Base-by-base conservation (phyloP, 108 stramenopile genomes). In the Cylindrotheca fusiformis region DNA sequence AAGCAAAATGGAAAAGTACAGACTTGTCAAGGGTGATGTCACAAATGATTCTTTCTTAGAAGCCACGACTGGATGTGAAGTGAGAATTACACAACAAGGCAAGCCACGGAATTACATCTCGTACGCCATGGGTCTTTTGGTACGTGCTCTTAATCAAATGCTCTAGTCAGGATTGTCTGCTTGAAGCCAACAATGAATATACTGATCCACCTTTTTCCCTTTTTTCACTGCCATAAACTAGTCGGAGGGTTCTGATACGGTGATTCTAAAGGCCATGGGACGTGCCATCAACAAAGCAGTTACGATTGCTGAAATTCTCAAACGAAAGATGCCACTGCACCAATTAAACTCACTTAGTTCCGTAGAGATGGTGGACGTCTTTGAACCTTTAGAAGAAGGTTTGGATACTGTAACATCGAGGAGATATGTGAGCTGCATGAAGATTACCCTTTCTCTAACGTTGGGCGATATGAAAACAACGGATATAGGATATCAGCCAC, bases 271-370 rank as follows among this genome's bases (percentile, higher is more conserved):
- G 52, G 91, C 91, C 27, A 93, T 93, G 91, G 91, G 91, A 12
- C 78, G 87, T 50, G 91, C 91, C 14, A 89, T 93, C 69, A 93
- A 89, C 76, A 93, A 93, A 65, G 87, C 87, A n/a, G 88, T 93
- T 12, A 93, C 91, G 22, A 89, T 93, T 53, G 83, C 86, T 0
- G 91, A 93, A 59, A 93, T 93, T 54, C 55, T 93, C 48, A 93
- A 93, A 68, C 78, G 85, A 56, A 90, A 90, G 57, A 78, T 88
- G 81, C 88, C 88, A 19, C 72, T 93, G 20, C 86, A 93, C 60
- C 91, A 93, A 66, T 55, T 85, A 29, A 90, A 86, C 48, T 63
- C 67, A 28, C 55, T 93, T 26, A 82, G 72, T 29, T 83, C 79
- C 21, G 83, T 82, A 20, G 83, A 93, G 55, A 86, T 93, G 68